Evolutionary conservation across 2,329 filamentous ascomycete genomes (phyloP).

Genomic region (Stylonectria norvegica): DNA sequence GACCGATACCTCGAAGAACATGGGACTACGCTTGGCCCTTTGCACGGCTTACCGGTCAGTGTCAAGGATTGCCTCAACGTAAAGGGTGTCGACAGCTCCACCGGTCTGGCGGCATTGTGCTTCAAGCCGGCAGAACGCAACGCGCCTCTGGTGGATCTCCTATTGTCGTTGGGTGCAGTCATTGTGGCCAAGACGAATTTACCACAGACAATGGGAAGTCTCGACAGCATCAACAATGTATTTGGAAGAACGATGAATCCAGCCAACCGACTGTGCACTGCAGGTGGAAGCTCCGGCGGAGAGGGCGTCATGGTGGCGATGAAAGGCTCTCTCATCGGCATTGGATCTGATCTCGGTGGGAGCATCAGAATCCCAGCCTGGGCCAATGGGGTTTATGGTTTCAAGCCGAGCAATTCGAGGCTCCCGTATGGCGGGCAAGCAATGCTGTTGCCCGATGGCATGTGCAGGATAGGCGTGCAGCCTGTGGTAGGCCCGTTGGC

Average conservation of each 20-base stretch:
- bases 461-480: too few species aligned
- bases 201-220: conserved; percentile 65
- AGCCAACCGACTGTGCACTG: conserved; percentile 54
- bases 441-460: too few species aligned
- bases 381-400: conserved; percentile 6
- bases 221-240: conserved; percentile 63
- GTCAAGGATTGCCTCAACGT: conserved; percentile 72
- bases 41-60: conserved; percentile 63
- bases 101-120: conserved; percentile 62
- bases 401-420: too few species aligned
- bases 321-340: conserved; percentile 55
- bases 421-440: too few species aligned
- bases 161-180: conserved; percentile 48
- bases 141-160: conserved; percentile 38
- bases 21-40: conserved; percentile 52
- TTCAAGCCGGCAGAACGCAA: conserved; percentile 51
- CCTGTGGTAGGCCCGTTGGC: too few species aligned
- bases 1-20: conserved; percentile 50
- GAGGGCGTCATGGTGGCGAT: conserved; percentile 62
- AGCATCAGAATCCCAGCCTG: conserved; percentile 12
- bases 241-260: conserved; percentile 63
- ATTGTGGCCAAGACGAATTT: conserved; percentile 57
- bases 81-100: conserved; percentile 54
- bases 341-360: conserved; percentile 59
- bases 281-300: conserved; percentile 65